phyloP scores from a whole-genome alignment of 495 filamentous ascomycete genomes.

The Penicillium angulare region DNA sequence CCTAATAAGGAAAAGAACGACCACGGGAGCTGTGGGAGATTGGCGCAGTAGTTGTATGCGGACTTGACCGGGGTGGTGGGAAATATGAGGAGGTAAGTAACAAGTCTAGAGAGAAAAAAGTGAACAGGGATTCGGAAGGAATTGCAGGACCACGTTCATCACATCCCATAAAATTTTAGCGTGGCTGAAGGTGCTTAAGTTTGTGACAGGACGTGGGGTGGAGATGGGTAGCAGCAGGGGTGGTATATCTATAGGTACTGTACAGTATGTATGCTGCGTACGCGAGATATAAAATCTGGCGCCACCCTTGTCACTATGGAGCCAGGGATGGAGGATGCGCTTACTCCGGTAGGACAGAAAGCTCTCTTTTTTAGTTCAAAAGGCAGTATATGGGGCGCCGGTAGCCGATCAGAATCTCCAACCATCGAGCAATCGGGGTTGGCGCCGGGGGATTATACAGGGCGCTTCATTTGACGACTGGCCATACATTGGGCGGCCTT shows the following conservation, averaged over 20 bases:
- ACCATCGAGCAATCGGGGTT: conserved; percentile 36
- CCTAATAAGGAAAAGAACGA: conserved; percentile 19
- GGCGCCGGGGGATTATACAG: conserved; percentile 20
- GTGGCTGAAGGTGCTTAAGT: conserved; percentile 27
- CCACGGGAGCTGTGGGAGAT: conserved; percentile 17
- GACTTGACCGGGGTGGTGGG: conserved; percentile 7
- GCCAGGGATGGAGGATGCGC: conserved; percentile 10
- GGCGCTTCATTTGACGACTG: conserved; percentile 34
- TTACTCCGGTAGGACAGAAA: conserved; percentile 11
- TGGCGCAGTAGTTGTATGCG: conserved; percentile 4
- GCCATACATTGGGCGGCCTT: conserved; percentile 22
- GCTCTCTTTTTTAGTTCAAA: background rate
- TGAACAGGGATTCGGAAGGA: conserved; percentile 9
- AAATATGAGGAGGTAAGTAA: conserved; percentile 17
- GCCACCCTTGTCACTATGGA: conserved; percentile 12
- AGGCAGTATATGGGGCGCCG: background rate
- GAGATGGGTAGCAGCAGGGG: conserved; percentile 7
- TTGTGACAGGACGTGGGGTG: conserved; percentile 24
- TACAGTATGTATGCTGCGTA: conserved; percentile 15
- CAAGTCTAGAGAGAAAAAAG: too few species aligned
- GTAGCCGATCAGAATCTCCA: conserved; percentile 38
- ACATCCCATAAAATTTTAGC: conserved; percentile 22
- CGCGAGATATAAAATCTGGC: conserved; percentile 20
- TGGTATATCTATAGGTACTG: conserved; percentile 1
- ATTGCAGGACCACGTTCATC: conserved; percentile 23